Conservation (phyloP, 345 rosid genomes). For the Gynandropsis gynandra region DNA sequence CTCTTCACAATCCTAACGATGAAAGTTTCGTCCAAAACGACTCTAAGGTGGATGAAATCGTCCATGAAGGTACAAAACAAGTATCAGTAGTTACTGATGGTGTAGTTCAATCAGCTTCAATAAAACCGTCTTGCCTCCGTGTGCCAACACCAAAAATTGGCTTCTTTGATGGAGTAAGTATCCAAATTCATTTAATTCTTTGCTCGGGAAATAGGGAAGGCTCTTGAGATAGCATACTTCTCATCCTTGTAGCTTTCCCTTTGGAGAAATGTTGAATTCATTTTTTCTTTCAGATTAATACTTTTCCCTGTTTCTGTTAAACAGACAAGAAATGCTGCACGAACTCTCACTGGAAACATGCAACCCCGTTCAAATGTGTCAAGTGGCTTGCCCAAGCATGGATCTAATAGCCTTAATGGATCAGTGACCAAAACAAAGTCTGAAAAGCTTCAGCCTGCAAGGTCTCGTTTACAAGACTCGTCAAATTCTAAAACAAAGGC, state of each 20-base stretch:
- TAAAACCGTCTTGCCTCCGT: constrained; percentile 78
- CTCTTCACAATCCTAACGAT: constrained; percentile 25
- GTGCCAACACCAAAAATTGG: constrained; percentile 95
- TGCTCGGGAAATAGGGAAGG: neutral
- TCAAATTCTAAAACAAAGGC: constrained; percentile 31
- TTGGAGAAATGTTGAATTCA: neutral
- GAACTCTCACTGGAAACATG: constrained; percentile 41
- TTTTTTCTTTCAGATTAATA: constrained; percentile 5
- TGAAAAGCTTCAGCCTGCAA: constrained; percentile 44
- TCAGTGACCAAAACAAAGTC: constrained; percentile 31
- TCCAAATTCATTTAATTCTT: constrained; percentile 19
- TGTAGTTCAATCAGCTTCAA: constrained; percentile 30
- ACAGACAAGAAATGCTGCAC: constrained; percentile 45
- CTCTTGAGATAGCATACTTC: constrained; percentile 5
- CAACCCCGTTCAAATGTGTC: constrained; percentile 30
- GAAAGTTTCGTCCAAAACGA: constrained; percentile 29
- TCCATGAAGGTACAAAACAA: constrained; percentile 25
- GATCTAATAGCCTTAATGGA: constrained; percentile 32
- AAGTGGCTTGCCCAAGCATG: constrained; percentile 33
- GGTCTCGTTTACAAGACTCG: constrained; percentile 35
- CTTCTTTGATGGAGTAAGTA: constrained; percentile 92
- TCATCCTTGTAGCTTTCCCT: neutral
- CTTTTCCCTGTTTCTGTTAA: constrained; percentile 18
- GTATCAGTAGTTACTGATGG: constrained; percentile 30
- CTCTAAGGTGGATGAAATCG: constrained; percentile 22